phyloP scores from a whole-genome alignment of 208 protist genomes.

The Herpetomonas muscarum region DNA sequence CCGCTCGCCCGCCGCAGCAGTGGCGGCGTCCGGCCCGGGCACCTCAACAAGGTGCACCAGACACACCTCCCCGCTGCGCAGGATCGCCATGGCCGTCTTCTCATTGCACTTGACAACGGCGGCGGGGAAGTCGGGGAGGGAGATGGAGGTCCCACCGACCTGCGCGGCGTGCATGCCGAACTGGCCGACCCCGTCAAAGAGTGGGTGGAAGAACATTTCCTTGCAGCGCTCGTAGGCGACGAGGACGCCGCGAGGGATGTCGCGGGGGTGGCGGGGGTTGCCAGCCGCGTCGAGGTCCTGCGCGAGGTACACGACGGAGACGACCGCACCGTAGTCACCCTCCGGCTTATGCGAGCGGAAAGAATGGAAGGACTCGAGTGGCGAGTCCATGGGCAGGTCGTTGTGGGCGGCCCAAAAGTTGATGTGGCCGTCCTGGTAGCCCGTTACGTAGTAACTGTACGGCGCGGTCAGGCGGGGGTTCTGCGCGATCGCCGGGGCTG shows the following conservation, averaged over 20 bases:
- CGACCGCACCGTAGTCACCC: conserved; percentile 33
- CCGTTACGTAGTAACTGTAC: conserved; percentile 65
- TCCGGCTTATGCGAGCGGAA: conserved; percentile 29
- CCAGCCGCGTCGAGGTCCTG: conserved; percentile 21
- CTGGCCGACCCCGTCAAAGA: conserved; percentile 31
- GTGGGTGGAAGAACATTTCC: conserved; percentile 52
- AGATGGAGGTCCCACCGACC: conserved; percentile 13
- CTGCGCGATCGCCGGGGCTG: conserved; percentile 19
- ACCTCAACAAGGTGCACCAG: conserved; percentile 33
- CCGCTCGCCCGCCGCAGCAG: background rate
- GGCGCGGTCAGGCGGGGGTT: conserved; percentile 22
- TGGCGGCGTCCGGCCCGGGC: conserved; percentile 5
- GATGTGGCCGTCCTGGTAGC: conserved; percentile 49
- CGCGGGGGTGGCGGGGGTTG: conserved; percentile 28
- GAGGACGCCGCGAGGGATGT: conserved; percentile 58
- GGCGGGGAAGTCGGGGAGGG: conserved; percentile 28
- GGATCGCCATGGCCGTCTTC: conserved; percentile 44
- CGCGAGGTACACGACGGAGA: conserved; percentile 42
- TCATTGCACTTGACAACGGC: conserved; percentile 41
- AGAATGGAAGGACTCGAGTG: conserved; percentile 25
- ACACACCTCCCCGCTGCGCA: conserved; percentile 40
- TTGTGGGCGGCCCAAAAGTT: conserved; percentile 79
- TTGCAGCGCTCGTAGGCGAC: conserved; percentile 47
- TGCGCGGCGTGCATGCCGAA: conserved; percentile 29
- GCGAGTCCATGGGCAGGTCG: conserved; percentile 22